Percentiles rank a stretch among this genome's conserved stretches.
These are phyloP conservation scores for Dactylellina sp. DNA, from an alignment of 2,329 filamentous ascomycete genomes.

Conservation along the genomic window DNA sequence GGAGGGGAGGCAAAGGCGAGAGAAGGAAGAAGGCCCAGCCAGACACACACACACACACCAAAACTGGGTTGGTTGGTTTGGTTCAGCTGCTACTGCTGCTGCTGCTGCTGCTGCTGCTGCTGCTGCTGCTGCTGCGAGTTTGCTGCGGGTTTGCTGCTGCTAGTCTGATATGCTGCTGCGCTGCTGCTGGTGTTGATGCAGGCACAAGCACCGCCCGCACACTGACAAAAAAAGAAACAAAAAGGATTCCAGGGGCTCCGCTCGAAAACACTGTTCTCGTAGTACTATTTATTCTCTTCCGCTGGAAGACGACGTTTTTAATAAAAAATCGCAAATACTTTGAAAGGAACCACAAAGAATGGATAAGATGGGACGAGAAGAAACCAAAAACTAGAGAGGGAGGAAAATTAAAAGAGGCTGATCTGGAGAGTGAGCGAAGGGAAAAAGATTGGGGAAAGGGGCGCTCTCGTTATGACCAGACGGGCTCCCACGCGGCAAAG, in stretches of 20 bases:
- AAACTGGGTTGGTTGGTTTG: no score
- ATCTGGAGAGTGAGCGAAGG: background rate
- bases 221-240: background rate
- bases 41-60: background rate
- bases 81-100: no score
- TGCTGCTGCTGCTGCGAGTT: no score
- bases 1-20: background rate
- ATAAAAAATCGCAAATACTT: background rate
- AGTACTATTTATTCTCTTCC: background rate
- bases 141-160: no score
- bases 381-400: background rate
- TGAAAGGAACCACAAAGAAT: background rate
- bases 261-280: slow-evolving; percentile 27
- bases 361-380: background rate
- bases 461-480: background rate
- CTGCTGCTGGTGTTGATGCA: background rate
- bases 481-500: slow-evolving; percentile 23
- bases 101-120: no score
- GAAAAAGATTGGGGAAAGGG: slow-evolving; percentile 4
- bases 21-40: background rate
- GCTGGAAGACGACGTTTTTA: no score
- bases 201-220: slow-evolving; percentile 9
- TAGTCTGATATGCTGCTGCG: no score
- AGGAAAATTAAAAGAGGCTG: background rate
- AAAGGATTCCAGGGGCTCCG: slow-evolving; percentile 28